phyloP scores from a whole-genome alignment of 2,329 filamentous ascomycete genomes.

The Aspergillus sp. region DNA sequence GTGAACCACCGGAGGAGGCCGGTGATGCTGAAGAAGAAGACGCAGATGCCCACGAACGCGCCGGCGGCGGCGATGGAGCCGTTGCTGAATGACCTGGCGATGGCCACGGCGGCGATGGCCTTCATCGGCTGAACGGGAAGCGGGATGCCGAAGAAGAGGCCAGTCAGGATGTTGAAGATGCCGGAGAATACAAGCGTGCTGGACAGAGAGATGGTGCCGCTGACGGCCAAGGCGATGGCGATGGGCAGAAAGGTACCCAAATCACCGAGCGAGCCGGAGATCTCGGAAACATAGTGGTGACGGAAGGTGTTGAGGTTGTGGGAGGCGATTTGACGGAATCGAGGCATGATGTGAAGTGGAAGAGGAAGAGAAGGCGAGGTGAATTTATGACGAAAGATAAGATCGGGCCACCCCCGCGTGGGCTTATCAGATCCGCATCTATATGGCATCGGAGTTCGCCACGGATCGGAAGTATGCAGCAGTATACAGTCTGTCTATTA shows the following conservation, averaged over 20 bases:
- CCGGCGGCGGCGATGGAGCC: conserved; percentile 73
- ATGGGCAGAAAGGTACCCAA: conserved; percentile 83
- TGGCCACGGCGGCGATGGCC: conserved; percentile 86
- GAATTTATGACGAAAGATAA: too few species aligned
- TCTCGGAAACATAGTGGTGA: conserved; percentile 56
- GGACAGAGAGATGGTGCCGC: conserved; percentile 68
- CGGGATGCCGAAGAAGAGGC: conserved; percentile 74
- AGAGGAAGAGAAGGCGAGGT: too few species aligned
- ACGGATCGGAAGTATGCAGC: too few species aligned
- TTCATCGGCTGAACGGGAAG: conserved; percentile 84
- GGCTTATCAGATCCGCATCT: too few species aligned
- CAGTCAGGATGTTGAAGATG: conserved; percentile 75
- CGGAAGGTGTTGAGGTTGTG: conserved; percentile 51
- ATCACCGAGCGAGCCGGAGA: conserved; percentile 82
- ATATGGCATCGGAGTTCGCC: too few species aligned
- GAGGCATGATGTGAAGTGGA: too few species aligned
- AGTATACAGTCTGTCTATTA: too few species aligned
- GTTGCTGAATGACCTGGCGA: conserved; percentile 56
- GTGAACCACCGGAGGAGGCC: conserved; percentile 69
- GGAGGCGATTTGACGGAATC: conserved; percentile 24
- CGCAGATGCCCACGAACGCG: conserved; percentile 62
- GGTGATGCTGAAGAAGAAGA: conserved; percentile 68
- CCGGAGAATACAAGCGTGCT: conserved; percentile 84
- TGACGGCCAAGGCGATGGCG: conserved; percentile 73
- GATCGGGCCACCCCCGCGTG: too few species aligned